Evolutionary conservation across 2,329 filamentous ascomycete genomes (phyloP).

Genomic region (Cercospora zeina): DNA sequence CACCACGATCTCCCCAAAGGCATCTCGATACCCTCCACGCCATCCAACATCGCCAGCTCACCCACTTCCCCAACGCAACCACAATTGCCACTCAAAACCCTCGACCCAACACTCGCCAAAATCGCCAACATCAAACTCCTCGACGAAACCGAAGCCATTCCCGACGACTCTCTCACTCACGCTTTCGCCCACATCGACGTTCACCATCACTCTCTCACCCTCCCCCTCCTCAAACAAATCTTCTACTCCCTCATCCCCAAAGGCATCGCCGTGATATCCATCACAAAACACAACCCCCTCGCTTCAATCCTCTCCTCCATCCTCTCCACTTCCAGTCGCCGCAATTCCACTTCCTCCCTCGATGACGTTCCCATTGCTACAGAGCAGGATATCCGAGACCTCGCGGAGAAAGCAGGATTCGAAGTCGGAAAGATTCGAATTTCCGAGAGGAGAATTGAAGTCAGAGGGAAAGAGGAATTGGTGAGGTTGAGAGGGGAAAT

Average conservation of each 20-base stretch:
- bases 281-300: constrained; percentile 15
- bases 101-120: constrained; percentile 8
- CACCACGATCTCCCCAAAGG: constrained; percentile 8
- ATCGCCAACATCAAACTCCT: constrained; percentile 14
- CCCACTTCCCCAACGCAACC: neutral
- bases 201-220: constrained; percentile 2
- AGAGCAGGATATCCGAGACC: neutral
- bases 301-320: neutral
- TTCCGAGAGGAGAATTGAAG: constrained; percentile 7
- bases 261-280: constrained; percentile 17
- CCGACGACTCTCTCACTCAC: constrained; percentile 18
- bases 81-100: neutral
- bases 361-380: neutral
- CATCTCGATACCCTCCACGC: constrained; percentile 10
- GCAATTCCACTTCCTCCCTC: neutral
- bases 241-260: constrained; percentile 17
- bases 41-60: neutral
- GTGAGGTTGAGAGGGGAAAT: constrained; percentile 12
- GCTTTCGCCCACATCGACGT: constrained; percentile 19
- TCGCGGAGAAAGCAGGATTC: constrained; percentile 15
- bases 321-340: neutral
- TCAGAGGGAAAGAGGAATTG: constrained; percentile 13
- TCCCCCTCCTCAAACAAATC: constrained; percentile 15
- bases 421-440: constrained; percentile 16
- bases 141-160: neutral